Base-by-base conservation (phyloP, 352 stramenopile species). In the Peronosclerospora sorghi region DNA sequence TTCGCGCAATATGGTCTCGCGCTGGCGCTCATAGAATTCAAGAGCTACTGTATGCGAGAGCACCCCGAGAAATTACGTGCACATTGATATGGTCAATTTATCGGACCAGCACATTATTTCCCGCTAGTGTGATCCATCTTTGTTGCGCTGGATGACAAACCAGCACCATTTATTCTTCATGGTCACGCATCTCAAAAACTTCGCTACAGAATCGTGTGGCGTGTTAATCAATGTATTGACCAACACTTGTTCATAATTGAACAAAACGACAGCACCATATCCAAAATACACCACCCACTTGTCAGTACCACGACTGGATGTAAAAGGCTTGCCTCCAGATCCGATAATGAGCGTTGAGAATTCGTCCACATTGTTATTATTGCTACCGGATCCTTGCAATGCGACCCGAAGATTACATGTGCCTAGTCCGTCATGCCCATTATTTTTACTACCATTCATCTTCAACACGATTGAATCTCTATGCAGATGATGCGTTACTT, bases 41-140 rank as follows among this genome's bases (percentile, higher is more conserved):
- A 98, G 67, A 6, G 95, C 95, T 0, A 98, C 91, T 2, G 88
- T 97, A 63, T 98, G 89, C 8, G 81, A 95, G 57, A 98, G 74
- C 26, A 98, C 93, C 15, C 88, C 94, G 14, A n/a, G 86, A 86
- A 55, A 98, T 97, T 18, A 98, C 89, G 52, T 90, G 73, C 32
- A 90, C 77, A 41, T 86, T 87, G 41, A 86, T 74, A 49, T 86
- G 74, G 32, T 90, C 78, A 30, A 87, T 85, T 54, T 87, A 66
- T 15, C 73, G 74, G 42, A 90, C 73, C 20, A 76, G 54, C 47
- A 87, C 77, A 40, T 86, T 84, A 53, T 90, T 90, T 90, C n/a
- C 78, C 24, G 80, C 68, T n/a, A 90, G 60, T 8, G 73, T 58
- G 47, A 74, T 88, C 78, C 77, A 90, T 45, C 77, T 84, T 32